phyloP scores from a whole-genome alignment of 2,329 filamentous ascomycete species.

The Paraphaeosphaeria minitans region DNA sequence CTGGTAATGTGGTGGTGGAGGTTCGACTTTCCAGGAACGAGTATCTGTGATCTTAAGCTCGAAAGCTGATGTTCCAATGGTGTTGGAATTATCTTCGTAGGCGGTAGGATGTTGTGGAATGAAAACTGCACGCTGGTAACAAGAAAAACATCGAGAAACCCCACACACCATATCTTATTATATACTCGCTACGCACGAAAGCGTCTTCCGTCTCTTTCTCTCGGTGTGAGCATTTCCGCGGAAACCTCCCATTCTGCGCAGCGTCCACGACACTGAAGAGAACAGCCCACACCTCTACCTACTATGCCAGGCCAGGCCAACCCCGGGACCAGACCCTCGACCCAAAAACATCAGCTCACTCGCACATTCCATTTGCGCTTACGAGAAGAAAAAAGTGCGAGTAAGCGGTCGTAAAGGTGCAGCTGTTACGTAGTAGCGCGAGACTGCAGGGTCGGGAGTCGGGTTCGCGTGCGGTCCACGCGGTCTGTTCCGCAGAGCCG shows the following conservation, averaged over 20 bases:
- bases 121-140: neutral
- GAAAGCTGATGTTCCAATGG: neutral
- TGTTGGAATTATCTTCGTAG: neutral
- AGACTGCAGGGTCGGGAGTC: slow-evolving; percentile 4
- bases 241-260: neutral
- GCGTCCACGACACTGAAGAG: neutral
- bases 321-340: neutral
- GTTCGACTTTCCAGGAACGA: neutral
- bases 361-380: neutral
- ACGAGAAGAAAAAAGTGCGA: neutral
- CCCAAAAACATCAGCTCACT: slow-evolving; percentile 6
- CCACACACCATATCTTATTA: neutral
- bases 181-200: neutral
- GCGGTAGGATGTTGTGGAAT: neutral
- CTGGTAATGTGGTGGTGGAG: neutral
- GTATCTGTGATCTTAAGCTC: neutral
- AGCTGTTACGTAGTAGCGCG: slow-evolving; percentile 10
- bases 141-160: neutral
- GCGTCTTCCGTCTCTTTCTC: neutral
- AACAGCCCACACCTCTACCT: too few species aligned
- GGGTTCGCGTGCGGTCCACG: neutral
- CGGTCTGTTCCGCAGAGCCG: slow-evolving; percentile 6
- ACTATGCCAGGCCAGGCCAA: neutral
- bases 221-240: neutral
- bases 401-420: neutral